Conservation (phyloP, 2,329 filamentous ascomycete species). For the Aspergillus uvarum region DNA sequence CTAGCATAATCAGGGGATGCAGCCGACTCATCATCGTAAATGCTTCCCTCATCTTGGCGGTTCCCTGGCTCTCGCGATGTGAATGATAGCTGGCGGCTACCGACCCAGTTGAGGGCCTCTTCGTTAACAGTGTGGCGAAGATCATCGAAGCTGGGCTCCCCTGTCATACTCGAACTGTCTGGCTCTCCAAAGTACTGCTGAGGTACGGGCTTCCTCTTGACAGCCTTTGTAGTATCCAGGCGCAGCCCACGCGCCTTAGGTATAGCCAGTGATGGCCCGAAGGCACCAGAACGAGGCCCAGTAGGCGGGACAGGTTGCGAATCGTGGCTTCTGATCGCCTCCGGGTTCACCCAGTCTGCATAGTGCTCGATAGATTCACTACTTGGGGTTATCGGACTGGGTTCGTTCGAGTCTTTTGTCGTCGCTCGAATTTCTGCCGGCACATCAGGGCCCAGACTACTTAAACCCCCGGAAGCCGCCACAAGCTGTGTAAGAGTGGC, state of each 20-base stretch:
- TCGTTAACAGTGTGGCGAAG: slow-evolving; percentile 47
- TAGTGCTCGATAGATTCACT: slow-evolving; percentile 19
- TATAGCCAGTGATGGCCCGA: slow-evolving; percentile 10
- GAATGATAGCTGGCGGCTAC: slow-evolving; percentile 28
- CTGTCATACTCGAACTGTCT: slow-evolving; percentile 24
- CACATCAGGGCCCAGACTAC: slow-evolving; percentile 36
- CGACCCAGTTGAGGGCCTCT: slow-evolving; percentile 52
- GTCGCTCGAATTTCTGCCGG: slow-evolving; percentile 41
- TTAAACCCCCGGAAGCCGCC: slow-evolving; percentile 61
- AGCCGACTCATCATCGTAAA: slow-evolving; percentile 63
- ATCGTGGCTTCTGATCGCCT: slow-evolving; percentile 22
- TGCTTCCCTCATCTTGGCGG: slow-evolving; percentile 39
- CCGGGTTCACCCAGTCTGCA: slow-evolving; percentile 5
- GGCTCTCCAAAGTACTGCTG: slow-evolving; percentile 28
- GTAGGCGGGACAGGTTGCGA: slow-evolving; percentile 23
- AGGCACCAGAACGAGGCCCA: slow-evolving; percentile 15
- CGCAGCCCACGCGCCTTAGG: slow-evolving; percentile 17
- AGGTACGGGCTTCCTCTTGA: slow-evolving; percentile 56
- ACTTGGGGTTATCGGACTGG: slow-evolving; percentile 39
- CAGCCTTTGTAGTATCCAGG: slow-evolving; percentile 45
- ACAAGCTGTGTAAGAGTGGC: slow-evolving; percentile 78
- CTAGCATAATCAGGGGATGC: slow-evolving; percentile 77
- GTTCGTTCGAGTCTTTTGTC: slow-evolving; percentile 34
- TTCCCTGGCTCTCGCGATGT: slow-evolving; percentile 28
- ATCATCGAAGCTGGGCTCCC: slow-evolving; percentile 43